Conservation (phyloP, 2,329 filamentous ascomycete genomes). For the Phyllosticta paracitricarpa region DNA sequence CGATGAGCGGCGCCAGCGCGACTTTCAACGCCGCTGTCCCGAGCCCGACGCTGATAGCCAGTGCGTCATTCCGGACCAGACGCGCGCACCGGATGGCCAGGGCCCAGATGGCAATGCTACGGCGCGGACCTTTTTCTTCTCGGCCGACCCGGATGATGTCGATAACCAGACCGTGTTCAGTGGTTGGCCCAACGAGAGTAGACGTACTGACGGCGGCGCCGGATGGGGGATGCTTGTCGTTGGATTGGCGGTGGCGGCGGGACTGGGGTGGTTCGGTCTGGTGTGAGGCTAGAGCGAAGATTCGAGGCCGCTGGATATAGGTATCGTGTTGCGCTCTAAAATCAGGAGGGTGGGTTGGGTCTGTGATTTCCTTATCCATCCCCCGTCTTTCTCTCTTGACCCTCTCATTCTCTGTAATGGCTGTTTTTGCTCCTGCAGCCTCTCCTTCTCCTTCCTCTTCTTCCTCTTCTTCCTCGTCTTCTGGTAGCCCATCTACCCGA, state of each 20-base stretch:
- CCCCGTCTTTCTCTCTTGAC: no score
- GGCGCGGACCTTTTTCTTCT: slow-evolving; percentile 29
- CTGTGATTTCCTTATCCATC: no score
- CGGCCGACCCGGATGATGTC: slow-evolving; percentile 17
- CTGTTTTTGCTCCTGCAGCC: no score
- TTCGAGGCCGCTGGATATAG: neutral
- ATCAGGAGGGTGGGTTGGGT: no score
- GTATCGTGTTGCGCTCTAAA: neutral
- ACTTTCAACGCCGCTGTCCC: slow-evolving; percentile 23
- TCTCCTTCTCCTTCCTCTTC: neutral
- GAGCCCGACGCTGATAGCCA: slow-evolving; percentile 16
- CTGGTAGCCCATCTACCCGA: no score
- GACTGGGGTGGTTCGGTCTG: neutral
- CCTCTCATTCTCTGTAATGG: no score
- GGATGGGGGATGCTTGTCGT: neutral
- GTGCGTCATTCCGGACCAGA: slow-evolving; percentile 26
- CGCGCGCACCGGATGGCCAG: slow-evolving; percentile 19
- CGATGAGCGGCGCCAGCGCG: slow-evolving; percentile 18
- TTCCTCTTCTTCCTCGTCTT: neutral
- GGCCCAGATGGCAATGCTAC: slow-evolving; percentile 15
- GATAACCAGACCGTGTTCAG: slow-evolving; percentile 21
- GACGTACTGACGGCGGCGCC: neutral
- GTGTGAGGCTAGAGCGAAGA: neutral
- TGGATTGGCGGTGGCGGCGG: slow-evolving; percentile 2
- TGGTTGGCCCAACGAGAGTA: slow-evolving; percentile 2